These are phyloP conservation scores for Pseudopyricularia cyperi DNA, from an alignment of 2,329 filamentous ascomycete genomes.

Conservation along the genomic window DNA sequence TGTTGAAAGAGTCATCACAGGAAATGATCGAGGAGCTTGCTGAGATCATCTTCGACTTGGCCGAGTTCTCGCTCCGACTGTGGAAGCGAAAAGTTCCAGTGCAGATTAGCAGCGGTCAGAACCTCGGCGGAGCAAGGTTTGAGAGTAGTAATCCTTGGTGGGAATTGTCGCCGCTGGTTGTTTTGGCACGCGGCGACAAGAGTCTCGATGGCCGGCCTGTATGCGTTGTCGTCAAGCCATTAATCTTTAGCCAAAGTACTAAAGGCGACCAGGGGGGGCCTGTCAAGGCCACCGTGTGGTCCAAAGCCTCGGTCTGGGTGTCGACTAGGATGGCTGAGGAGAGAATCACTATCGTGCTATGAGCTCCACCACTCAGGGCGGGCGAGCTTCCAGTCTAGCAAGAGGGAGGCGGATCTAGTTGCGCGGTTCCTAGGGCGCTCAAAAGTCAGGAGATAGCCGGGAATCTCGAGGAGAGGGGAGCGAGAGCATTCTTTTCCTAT, in stretches of 20 bases:
- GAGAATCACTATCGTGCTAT: neutral
- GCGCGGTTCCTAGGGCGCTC: too few species aligned
- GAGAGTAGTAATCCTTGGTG: neutral
- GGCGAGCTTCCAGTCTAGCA: neutral
- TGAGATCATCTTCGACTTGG: neutral
- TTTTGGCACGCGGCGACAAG: neutral
- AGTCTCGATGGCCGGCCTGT: neutral
- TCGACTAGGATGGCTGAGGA: neutral
- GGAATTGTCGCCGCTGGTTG: neutral
- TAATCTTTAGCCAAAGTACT: neutral
- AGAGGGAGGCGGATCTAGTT: too few species aligned
- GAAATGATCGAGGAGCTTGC: neutral
- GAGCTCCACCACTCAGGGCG: neutral
- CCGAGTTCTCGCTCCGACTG: neutral
- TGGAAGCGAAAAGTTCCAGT: neutral
- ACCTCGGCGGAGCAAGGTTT: neutral
- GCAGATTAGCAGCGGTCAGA: neutral
- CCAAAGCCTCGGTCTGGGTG: constrained; percentile 1
- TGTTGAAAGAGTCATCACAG: neutral
- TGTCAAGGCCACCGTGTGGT: neutral
- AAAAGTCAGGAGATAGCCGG: too few species aligned
- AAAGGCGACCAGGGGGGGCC: neutral
- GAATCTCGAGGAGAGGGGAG: too few species aligned
- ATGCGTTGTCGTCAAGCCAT: neutral
- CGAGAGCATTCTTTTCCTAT: too few species aligned